phyloP scores from a whole-genome alignment of 805 yeast genomes.

The Barnettozyma populi region DNA sequence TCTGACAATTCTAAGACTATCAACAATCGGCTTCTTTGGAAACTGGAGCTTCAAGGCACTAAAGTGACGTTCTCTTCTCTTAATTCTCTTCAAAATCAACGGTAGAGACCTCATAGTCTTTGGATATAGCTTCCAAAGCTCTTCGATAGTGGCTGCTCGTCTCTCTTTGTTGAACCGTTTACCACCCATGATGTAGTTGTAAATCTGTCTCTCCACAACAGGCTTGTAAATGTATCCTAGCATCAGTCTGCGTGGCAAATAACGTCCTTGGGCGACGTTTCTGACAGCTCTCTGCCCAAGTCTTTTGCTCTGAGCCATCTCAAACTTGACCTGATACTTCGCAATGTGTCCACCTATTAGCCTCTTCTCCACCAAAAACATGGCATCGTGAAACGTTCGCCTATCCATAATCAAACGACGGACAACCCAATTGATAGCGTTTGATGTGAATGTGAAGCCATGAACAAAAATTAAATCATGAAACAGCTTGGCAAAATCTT shows the following conservation, averaged over 20 bases:
- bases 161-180: constrained; percentile 9
- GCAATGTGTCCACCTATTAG: constrained; percentile 34
- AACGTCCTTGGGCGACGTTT: constrained; percentile 19
- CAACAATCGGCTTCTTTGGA: background rate
- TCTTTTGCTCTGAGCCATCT: constrained; percentile 12
- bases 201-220: constrained; percentile 20
- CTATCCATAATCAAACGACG: constrained; percentile 23
- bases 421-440: constrained; percentile 28
- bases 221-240: constrained; percentile 23
- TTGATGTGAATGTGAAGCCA: constrained; percentile 27
- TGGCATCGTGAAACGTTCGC: constrained; percentile 26
- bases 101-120: constrained; percentile 26
- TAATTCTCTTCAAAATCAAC: constrained; percentile 22
- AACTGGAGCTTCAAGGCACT: background rate
- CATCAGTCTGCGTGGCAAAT: constrained; percentile 25
- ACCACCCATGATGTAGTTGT: constrained; percentile 20
- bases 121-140: constrained; percentile 25
- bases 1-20: background rate
- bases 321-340: constrained; percentile 4
- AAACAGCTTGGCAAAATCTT: constrained; percentile 11
- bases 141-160: constrained; percentile 11
- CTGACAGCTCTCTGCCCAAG: constrained; percentile 16
- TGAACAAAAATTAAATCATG: constrained; percentile 22
- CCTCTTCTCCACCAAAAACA: constrained; percentile 26
- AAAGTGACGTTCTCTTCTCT: constrained; percentile 13